Base-by-base conservation (phyloP, 2,329 filamentous ascomycete genomes). In the Ceratocystis alfenasii region DNA sequence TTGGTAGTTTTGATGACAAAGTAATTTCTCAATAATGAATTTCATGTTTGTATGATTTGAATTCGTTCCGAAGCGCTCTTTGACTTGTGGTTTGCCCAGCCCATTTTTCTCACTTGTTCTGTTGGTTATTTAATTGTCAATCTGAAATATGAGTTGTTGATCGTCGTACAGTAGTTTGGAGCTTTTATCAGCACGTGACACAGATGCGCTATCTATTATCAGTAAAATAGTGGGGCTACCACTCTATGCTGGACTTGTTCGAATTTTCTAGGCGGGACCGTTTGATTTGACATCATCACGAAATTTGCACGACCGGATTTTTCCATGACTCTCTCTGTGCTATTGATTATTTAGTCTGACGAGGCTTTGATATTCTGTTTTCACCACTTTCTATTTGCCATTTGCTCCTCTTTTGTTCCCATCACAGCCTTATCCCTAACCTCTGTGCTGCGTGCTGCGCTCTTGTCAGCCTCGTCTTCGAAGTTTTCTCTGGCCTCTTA, bases 261-360 rank as follows among this genome's bases (percentile, higher is more conserved):
- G 61, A 63, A 63, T 48, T 63, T 63, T 63, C 61, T 50, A 22
- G 30, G 48, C 22, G 48, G 48, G 48, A 53, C 20, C 20, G 36
- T 46, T 12, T 50, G 44, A 30, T 20, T 63, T 48, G 61, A 63
- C 61, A 63, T 63, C 61, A 63, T 63, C 44, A 63, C 44, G 15
- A 45, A 25, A 17, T 59, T 33, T 28, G 30, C 5, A 59, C 30
- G 30, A 28, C 17, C 7, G 36, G 22, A 3, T 28, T 62, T 46
- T 17, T 46, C 12, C 45, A 5, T n/a, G 12, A 25, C 33, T 50
- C n/a, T 48, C 8, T 50, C 48, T 2, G 8, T 45, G 65, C 44
- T 41, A 15, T 46, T 48, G n/a, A 50, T 66, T 63, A 15, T 41
- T 50, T 20, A 25, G 44, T 30, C 25, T 65, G 5, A 57, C n/a